Conservation (phyloP, 768 basidiomycete genomes). For the Asterophora parasitica region DNA sequence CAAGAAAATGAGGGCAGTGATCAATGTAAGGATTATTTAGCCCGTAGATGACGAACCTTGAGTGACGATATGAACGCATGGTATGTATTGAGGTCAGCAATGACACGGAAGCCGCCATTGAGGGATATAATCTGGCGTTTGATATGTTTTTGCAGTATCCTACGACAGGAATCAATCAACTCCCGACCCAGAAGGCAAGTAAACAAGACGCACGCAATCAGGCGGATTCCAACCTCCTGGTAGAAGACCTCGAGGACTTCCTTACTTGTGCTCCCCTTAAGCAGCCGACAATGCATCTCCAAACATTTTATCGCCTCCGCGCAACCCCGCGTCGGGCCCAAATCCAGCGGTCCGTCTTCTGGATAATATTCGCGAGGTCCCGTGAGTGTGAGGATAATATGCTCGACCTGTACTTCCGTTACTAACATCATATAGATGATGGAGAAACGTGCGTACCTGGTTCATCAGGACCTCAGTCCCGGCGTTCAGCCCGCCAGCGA, state of each 20-base stretch:
- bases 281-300: slow-evolving; percentile 83
- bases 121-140: slow-evolving; percentile 97
- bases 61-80: slow-evolving; percentile 84
- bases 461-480: slow-evolving; percentile 96
- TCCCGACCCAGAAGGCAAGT: background rate
- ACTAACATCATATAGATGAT: background rate
- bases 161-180: slow-evolving; percentile 23
- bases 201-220: slow-evolving; percentile 60
- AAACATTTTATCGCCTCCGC: slow-evolving; percentile 86
- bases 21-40: background rate
- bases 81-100: slow-evolving; percentile 94
- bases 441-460: slow-evolving; percentile 49
- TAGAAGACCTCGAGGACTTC: slow-evolving; percentile 98
- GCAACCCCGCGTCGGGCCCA: slow-evolving; percentile 85
- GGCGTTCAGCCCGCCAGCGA: slow-evolving; percentile 89
- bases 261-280: slow-evolving; percentile 91
- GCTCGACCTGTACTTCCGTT: slow-evolving; percentile 72
- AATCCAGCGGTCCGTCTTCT: slow-evolving; percentile 72
- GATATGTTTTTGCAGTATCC: slow-evolving; percentile 93
- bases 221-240: slow-evolving; percentile 90
- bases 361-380: slow-evolving; percentile 89
- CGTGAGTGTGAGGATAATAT: slow-evolving; percentile 81
- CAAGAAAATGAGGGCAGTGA: too few relatives aligned
- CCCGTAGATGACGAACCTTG: slow-evolving; percentile 43
- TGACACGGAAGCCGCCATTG: slow-evolving; percentile 90